These are phyloP conservation scores for Oenanthe javanica DNA, from an alignment of 140 eudicot species.

Conservation along the genomic window DNA sequence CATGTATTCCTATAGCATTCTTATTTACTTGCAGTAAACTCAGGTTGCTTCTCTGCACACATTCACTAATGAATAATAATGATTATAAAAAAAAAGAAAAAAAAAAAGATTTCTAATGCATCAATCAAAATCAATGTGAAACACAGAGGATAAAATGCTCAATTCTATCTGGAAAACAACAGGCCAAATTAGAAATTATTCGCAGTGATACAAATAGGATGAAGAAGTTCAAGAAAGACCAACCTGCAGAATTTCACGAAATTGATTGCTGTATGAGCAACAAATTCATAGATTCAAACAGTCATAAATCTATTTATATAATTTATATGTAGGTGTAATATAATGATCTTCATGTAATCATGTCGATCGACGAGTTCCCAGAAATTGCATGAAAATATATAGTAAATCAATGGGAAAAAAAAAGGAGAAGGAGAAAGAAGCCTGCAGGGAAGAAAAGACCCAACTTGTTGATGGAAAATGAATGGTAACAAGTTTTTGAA, in stretches of 20 bases:
- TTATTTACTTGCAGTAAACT: no score
- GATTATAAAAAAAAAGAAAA: no score
- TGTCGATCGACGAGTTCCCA: background rate
- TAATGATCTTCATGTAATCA: background rate
- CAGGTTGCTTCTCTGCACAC: no score
- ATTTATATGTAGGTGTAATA: background rate
- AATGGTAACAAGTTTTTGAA: background rate
- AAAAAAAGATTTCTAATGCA: background rate
- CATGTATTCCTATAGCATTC: background rate
- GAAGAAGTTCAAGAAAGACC: background rate
- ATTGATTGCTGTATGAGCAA: background rate
- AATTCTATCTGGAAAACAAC: no score
- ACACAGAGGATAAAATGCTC: no score
- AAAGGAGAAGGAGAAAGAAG: background rate
- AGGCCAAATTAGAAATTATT: background rate
- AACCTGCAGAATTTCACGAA: conserved; percentile 1
- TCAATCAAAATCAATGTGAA: no score
- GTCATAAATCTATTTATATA: background rate
- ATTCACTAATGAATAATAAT: no score
- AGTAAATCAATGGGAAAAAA: background rate
- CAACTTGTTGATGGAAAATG: background rate
- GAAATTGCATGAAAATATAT: background rate
- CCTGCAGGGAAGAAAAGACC: background rate
- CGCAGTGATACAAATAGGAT: background rate
- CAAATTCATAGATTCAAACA: background rate